These are phyloP conservation scores for Solanum tacnaense DNA, from an alignment of 257 asterid species.

Conservation along the genomic window DNA sequence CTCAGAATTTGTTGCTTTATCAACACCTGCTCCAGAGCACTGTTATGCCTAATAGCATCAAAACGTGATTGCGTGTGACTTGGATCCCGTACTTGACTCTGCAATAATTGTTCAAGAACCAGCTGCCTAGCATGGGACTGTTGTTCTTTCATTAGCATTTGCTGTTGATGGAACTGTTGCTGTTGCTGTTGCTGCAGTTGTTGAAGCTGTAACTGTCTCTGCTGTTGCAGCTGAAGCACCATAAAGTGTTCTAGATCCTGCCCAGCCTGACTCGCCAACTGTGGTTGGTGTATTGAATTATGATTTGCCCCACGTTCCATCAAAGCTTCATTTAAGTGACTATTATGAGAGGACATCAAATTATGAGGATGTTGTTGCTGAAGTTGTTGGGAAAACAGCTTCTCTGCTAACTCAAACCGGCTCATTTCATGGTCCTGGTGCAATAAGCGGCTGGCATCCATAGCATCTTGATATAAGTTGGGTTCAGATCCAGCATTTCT, in stretches of 20 bases:
- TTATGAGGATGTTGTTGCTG: slow-evolving; percentile 34
- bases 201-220: slow-evolving; percentile 47
- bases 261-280: slow-evolving; percentile 41
- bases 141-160: slow-evolving; percentile 70
- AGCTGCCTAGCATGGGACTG: slow-evolving; percentile 70
- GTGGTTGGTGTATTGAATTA: slow-evolving; percentile 54
- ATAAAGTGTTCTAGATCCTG: slow-evolving; percentile 59
- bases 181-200: slow-evolving; percentile 22
- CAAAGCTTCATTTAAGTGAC: slow-evolving; percentile 46
- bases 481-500: slow-evolving; percentile 39
- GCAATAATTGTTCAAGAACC: slow-evolving; percentile 71
- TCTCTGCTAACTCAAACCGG: slow-evolving; percentile 53
- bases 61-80: slow-evolving; percentile 53
- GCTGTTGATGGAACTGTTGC: slow-evolving; percentile 73
- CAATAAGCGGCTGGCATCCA: slow-evolving; percentile 41
- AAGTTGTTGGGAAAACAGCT: slow-evolving; percentile 45
- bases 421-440: slow-evolving; percentile 45
- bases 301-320: slow-evolving; percentile 38
- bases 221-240: slow-evolving; percentile 70
- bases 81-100: slow-evolving; percentile 65
- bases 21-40: slow-evolving; percentile 63
- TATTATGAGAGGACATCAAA: slow-evolving; percentile 38
- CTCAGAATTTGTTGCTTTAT: slow-evolving; percentile 69
- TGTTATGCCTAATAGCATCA: slow-evolving; percentile 59
- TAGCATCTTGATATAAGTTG: slow-evolving; percentile 37